Percentiles rank a stretch among this genome's conserved stretches.
Evolutionary conservation across 2,329 filamentous ascomycete genomes (phyloP).

Genomic region (Incumbomyces lentus): DNA sequence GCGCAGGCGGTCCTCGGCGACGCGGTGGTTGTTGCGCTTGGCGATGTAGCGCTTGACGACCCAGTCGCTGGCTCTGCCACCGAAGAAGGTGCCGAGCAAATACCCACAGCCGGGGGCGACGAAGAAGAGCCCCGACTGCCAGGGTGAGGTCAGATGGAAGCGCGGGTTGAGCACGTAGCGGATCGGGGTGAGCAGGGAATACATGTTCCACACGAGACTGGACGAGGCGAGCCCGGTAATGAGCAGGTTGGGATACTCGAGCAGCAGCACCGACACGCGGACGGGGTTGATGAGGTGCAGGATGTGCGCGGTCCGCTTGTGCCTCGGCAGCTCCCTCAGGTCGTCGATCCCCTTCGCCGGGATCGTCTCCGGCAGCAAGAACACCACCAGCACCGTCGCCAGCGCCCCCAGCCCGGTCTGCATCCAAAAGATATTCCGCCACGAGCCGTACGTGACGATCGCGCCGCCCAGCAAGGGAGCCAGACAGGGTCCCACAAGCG

Average conservation of each 20-base stretch:
- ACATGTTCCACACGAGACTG: slow-evolving; percentile 66
- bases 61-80: slow-evolving; percentile 61
- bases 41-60: slow-evolving; percentile 55
- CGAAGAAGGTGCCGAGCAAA: slow-evolving; percentile 57
- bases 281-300: slow-evolving; percentile 57
- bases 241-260: slow-evolving; percentile 59
- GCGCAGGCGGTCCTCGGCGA: slow-evolving; percentile 59
- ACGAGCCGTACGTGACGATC: slow-evolving; percentile 62
- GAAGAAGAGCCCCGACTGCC: slow-evolving; percentile 63
- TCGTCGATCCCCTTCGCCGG: slow-evolving; percentile 54
- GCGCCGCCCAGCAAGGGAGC: slow-evolving; percentile 62
- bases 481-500: slow-evolving; percentile 59
- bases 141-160: slow-evolving; percentile 55
- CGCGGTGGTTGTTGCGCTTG: slow-evolving; percentile 47
- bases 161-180: slow-evolving; percentile 65
- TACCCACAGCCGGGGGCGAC: slow-evolving; percentile 64
- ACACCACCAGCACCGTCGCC: slow-evolving; percentile 49
- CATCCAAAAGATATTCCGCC: slow-evolving; percentile 69
- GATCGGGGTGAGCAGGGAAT: slow-evolving; percentile 56
- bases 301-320: slow-evolving; percentile 44
- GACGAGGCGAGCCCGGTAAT: slow-evolving; percentile 51
- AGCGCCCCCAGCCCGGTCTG: slow-evolving; percentile 58
- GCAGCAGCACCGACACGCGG: slow-evolving; percentile 50
- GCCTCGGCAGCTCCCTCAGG: slow-evolving; percentile 41
- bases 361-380: slow-evolving; percentile 64